Evolutionary conservation across 129 eudicot genomes (phyloP), one percentile per base, ranked within the genome.

Genomic region (Gnaphalium uliginosum): DNA sequence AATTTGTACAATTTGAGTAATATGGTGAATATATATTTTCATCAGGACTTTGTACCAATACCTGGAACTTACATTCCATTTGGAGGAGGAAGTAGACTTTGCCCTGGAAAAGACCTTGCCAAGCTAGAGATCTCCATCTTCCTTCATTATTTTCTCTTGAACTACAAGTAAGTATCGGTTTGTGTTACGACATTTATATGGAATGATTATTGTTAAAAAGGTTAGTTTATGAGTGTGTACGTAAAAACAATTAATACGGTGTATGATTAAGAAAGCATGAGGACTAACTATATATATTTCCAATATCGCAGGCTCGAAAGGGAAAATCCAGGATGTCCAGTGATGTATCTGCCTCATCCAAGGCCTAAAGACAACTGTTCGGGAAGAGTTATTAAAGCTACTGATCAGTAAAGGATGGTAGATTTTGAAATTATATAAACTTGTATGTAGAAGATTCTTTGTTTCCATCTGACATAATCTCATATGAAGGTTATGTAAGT

Each of bases 101-200:
- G 98, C 77, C 98, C 98, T 1, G 98, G 98, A 74, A 90, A 90
- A 69, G 97, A 93, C 43, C 96, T 93, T 30, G 98, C 98, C 15
- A 94, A 87, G 89, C 89, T 94, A 13, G 97, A 94, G 81, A 87
- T 90, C 29, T 24, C 96, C 5, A 87, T 90, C 58, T 94, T 94
- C 41, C 93, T 94, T 23, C 98, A 94, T 75, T 72, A 94, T 84
- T 93, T 90, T 67, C 91, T 93, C 14, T 81, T 90, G 2, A 81
- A 84, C 18, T 93, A 90, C 72, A 69, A 86, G 98, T 93, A 48
- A 85, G 92, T 73, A 50, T 29, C 32, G 7, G 6, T 41, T 2
- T 41, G 48, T 9, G 8, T 41, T 41, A 41, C 14, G 1, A 41
- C 39, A 33, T 33, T 35, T 41, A 41, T 10, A 41, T 41, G 14